Base-by-base conservation (phyloP, 2,329 filamentous ascomycete species). In the Pezicula radicicola region DNA sequence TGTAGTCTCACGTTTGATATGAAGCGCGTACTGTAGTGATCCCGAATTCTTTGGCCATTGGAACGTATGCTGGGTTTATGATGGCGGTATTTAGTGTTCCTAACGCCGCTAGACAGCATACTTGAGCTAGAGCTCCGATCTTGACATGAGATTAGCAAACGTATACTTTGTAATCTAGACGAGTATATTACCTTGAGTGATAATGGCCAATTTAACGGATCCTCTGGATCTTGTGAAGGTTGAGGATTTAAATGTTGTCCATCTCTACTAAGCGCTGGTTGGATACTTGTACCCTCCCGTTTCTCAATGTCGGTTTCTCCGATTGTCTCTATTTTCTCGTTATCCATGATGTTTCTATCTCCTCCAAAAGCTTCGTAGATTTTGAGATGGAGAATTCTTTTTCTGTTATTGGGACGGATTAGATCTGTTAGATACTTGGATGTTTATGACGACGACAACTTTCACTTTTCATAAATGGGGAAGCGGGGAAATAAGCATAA, bases 101-200 rank as follows among this genome's bases (percentile, higher is more conserved):
- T 16, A 66, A 51, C 18, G 59, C 55, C 46, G 61, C 65, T 7
- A 67, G 61, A 6, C 63, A 51, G 41, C 61, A 63, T 12, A 65
- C 54, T 55, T 63, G 62, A 9, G 56, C 49, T 40, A 63, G 49
- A 15, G 60, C 56, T 15, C 40, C 44, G 39, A 63, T 55, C 64
- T 65, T 33, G 13, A 36, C 4, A 47, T 33, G 13, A 44, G 27
- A 40, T 42, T 25, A 46, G 9, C 16, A 35, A 39, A 8, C 19
- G 37, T 40, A 9, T 21, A 15, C 13, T 18, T 13, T 13, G 19
- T 9, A 18, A 40, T 39, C 9, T 9, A 33, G 30, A 33, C 4
- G 30, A 13, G 42, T 15, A 16, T 13, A n/a, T 42, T 49, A 58
- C 58, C 52, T 63, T 62, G 13, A 63, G 49, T 41, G 50, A 58